Percentiles rank a stretch among this genome's conserved stretches.
These are phyloP conservation scores for Kodamaea laetipori DNA, from an alignment of 805 yeast genomes.

Conservation along the genomic window DNA sequence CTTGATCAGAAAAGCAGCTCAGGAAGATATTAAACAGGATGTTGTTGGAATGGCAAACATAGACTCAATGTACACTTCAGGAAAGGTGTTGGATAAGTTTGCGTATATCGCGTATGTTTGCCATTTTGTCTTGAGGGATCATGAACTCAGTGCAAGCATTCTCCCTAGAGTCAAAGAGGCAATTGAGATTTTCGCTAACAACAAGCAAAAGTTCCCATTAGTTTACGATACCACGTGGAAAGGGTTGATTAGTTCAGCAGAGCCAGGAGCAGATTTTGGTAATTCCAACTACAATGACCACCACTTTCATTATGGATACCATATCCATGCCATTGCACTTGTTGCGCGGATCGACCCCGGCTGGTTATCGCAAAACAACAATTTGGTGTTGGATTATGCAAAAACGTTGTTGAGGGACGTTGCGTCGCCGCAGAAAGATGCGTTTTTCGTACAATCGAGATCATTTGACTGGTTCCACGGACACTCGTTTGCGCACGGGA, in stretches of 20 bases:
- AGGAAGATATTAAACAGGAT: conserved; percentile 56
- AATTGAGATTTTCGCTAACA: conserved; percentile 64
- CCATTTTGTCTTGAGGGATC: conserved; percentile 63
- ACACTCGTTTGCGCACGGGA: conserved; percentile 79
- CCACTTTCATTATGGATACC: conserved; percentile 77
- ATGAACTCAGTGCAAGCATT: conserved; percentile 49
- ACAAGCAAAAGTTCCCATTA: conserved; percentile 71
- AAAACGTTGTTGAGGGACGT: conserved; percentile 64
- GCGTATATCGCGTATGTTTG: conserved; percentile 81
- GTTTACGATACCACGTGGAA: conserved; percentile 78
- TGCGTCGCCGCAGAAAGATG: conserved; percentile 61
- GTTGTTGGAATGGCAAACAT: conserved; percentile 59
- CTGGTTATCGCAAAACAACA: conserved; percentile 35
- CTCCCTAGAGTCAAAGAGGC: conserved; percentile 67
- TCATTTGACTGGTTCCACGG: conserved; percentile 77
- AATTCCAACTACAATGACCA: conserved; percentile 74
- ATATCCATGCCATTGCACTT: conserved; percentile 69
- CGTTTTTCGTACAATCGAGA: conserved; percentile 64
- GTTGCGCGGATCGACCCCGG: conserved; percentile 54
- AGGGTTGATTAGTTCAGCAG: conserved; percentile 74
- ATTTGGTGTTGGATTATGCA: conserved; percentile 50
- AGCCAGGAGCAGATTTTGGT: conserved; percentile 66
- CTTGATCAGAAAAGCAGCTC: conserved; percentile 50
- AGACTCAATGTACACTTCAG: conserved; percentile 89
- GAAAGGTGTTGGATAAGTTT: conserved; percentile 85